Conservation (phyloP, 2,329 filamentous ascomycete genomes). For the Gaeumannomyces sp. region DNA sequence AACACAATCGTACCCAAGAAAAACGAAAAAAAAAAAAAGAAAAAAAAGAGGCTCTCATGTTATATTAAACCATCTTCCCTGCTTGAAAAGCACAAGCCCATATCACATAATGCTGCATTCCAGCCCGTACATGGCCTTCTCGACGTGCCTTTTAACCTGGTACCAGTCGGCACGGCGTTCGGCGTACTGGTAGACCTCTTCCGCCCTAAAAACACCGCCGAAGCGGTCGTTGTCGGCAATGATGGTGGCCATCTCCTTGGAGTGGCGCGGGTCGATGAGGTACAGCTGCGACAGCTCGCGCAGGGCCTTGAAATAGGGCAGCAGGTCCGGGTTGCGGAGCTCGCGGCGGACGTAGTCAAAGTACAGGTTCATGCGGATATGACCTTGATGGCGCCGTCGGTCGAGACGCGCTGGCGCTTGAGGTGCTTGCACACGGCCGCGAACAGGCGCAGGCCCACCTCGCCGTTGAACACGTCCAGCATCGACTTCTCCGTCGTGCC, state of each 20-base stretch:
- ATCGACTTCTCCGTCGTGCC: slow-evolving; percentile 97
- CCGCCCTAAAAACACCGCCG: slow-evolving; percentile 83
- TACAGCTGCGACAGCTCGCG: slow-evolving; percentile 94
- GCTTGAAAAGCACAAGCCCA: not conserved
- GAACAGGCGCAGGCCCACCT: slow-evolving; percentile 90
- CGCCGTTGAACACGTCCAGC: slow-evolving; percentile 97
- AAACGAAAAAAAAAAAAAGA: too few relatives aligned
- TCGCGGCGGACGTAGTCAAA: slow-evolving; percentile 70
- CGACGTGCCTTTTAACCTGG: slow-evolving; percentile 77
- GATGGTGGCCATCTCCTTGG: slow-evolving; percentile 90
- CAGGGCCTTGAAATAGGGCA: slow-evolving; percentile 86
- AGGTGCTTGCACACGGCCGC: slow-evolving; percentile 92
- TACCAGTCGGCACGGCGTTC: slow-evolving; percentile 95
- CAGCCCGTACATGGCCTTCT: slow-evolving; percentile 95
- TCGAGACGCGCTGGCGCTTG: slow-evolving; percentile 88
- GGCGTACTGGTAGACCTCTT: slow-evolving; percentile 97
- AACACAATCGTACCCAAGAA: too few relatives aligned
- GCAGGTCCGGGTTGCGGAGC: slow-evolving; percentile 74
- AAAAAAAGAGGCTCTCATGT: too few relatives aligned
- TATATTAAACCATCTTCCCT: not conserved
- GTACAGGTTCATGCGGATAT: slow-evolving; percentile 95
- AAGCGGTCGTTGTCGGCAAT: slow-evolving; percentile 91
- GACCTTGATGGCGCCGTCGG: slow-evolving; percentile 81
- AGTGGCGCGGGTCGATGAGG: slow-evolving; percentile 77
- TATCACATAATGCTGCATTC: slow-evolving; percentile 78